A percentile compares a stretch with the other conserved stretches of the same genome.
These are phyloP conservation scores for Cryptosporidium viatorum DNA, from an alignment of 169 alveolate species.

Conservation along the genomic window DNA sequence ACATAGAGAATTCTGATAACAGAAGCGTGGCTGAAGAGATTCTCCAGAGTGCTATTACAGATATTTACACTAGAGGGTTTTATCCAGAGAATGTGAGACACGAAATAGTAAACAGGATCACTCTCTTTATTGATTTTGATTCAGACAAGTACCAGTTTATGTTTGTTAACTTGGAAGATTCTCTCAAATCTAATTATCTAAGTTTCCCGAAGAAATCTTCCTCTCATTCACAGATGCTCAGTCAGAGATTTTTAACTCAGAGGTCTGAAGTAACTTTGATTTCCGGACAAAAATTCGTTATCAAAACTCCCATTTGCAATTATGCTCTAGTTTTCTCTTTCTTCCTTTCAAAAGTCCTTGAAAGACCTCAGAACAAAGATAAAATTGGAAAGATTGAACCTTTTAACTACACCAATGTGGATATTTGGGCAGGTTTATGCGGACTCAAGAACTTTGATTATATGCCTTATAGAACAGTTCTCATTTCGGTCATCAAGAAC, in stretches of 20 bases:
- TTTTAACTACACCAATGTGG: background rate
- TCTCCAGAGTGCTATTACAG: constrained; percentile 7
- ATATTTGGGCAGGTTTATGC: constrained; percentile 10
- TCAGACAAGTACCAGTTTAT: background rate
- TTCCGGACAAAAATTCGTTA: background rate
- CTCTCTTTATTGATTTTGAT: background rate
- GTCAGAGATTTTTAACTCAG: constrained; percentile 36
- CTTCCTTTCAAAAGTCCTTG: background rate
- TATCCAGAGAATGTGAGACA: constrained; percentile 22
- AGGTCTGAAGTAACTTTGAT: background rate
- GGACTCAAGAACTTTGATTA: constrained; percentile 2
- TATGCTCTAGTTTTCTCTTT: background rate
- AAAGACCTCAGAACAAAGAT: constrained; percentile 12
- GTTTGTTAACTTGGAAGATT: background rate
- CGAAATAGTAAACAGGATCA: constrained; percentile 26
- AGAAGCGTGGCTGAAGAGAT: background rate
- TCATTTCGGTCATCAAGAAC: constrained; percentile 5
- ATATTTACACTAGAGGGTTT: constrained; percentile 7
- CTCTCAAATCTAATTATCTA: background rate
- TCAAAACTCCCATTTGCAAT: constrained; percentile 40
- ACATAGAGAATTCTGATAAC: background rate
- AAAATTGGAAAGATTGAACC: background rate
- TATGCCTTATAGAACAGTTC: background rate
- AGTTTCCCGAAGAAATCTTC: background rate
- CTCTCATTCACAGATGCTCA: background rate